Base-by-base conservation (phyloP, 1,284 basidiomycete species). In the Lentinula novae-zelandiae region DNA sequence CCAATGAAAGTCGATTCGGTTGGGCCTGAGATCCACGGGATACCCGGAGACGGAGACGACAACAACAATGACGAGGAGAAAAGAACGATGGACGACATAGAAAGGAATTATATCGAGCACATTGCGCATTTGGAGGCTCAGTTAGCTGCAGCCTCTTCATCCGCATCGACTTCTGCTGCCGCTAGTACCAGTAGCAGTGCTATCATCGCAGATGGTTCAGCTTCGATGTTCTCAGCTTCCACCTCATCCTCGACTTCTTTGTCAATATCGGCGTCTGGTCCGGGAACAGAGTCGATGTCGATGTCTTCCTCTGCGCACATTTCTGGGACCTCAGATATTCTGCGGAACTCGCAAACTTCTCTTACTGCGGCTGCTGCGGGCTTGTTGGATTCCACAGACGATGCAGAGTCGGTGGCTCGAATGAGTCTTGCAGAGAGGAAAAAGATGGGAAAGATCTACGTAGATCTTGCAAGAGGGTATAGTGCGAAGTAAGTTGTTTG, bases 401-500 rank as follows among this genome's bases (percentile, higher is more conserved):
- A 56, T 4, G 13, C 42, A 17, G 34, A 15, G 8, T 44, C 54
- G 6, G 15, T 46, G 12, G 42, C 36, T n/a, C 8, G 3, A 5
- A 56, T 58, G 46, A 55, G 48, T n/a, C 44, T 46, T 10, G 53
- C 17, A 1, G 46, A 42, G 27, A 68, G 4, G 70, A 66, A 44
- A 67, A 66, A 15, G 69, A 66, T 27, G 65, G 68, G n/a, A 61
- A 65, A 15, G 55, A 60, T 20, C 49, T 60, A 46, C 60, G 64
- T 36, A 40, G 40, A 64, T 56, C 56, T 38, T 60, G 65, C 55
- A 58, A 64, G 50, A 55, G 63, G 31, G 60, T 63, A 52, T 58
- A 56, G 17, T 33, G 85, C 89, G 72, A 88, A 89, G 89, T 90
- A 68, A n/a, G 74, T 75, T 53, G 33, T 38, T 13, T 42, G 20